Evolutionary conservation across 202 grass and related monocot genomes (phyloP), one percentile per base, ranked within the genome.

Genomic region (Panicum virgatum): DNA sequence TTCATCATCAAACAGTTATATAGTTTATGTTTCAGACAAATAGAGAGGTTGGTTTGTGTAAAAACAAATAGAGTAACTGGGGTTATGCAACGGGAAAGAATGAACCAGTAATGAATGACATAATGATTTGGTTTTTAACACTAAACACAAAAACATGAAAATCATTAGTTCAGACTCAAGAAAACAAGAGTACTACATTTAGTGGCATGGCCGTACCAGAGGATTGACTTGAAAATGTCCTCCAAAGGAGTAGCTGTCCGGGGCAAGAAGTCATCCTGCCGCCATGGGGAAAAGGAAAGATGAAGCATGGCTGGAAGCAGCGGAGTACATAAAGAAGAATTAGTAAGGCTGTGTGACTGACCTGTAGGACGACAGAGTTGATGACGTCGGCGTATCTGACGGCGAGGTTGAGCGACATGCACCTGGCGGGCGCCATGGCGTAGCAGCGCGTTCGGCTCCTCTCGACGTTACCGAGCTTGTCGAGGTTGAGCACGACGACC

Each of bases 191-290:
- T 11, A 52, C 6, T 30, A 13, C 16, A 56, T 56, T 9, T 9
- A 19, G 10, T 65, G 9, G 2, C 47, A 73, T 29, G 57, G 36
- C 1, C 11, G 62, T 91, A 94, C 95, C 92, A 98, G 66, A 98
- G 89, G 53, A 98, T 81, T 19, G 95, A 98, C 80, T 98, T 98
- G 90, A 98, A 98, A 75, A 94, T 94, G 57, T 98, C 95, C 80
- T 98, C 92, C 56, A 98, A 76, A 63, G 95, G 95, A 77, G 92
- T 94, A 16, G 90, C 90, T 0, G 92, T 98, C 44, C 95, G 86
- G 63, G 95, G 95, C 82, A 98, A 80, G 80, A 98, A 98, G 78
- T 98, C 95, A 51, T 98, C 88, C 90, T 98, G 91, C 16, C 65
- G 91, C 16, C 65, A 84, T 68, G 77, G 68, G 26, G 79, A 38